These are phyloP conservation scores for Saturnispora mendoncae DNA, from an alignment of 805 yeast genomes.

Conservation along the genomic window DNA sequence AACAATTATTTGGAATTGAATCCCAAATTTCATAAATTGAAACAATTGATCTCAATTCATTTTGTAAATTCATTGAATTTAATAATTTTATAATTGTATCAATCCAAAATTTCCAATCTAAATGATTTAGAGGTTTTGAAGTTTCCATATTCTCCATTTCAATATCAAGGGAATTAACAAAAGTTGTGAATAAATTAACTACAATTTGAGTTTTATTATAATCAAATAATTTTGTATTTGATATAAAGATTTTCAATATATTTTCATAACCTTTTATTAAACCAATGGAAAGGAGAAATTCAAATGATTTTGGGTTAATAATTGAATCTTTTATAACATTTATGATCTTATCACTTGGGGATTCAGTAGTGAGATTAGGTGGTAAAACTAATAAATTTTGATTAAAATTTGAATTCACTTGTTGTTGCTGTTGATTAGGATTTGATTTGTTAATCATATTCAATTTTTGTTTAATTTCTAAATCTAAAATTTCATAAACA, in stretches of 20 bases:
- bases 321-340: slow-evolving; percentile 31
- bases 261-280: slow-evolving; percentile 20
- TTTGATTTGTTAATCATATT: background rate
- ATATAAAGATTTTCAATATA: slow-evolving; percentile 19
- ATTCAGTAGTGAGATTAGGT: slow-evolving; percentile 15
- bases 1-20: slow-evolving; percentile 36
- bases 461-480: slow-evolving; percentile 15
- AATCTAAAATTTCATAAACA: slow-evolving; percentile 32
- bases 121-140: background rate
- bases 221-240: slow-evolving; percentile 21
- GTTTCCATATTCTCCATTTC: slow-evolving; percentile 10
- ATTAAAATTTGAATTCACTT: slow-evolving; percentile 1
- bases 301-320: slow-evolving; percentile 25
- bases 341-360: slow-evolving; percentile 27
- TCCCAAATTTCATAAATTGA: slow-evolving; percentile 71
- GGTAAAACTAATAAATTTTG: slow-evolving; percentile 2
- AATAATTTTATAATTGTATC: slow-evolving; percentile 50
- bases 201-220: slow-evolving; percentile 19
- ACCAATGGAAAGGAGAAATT: slow-evolving; percentile 19
- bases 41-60: slow-evolving; percentile 55
- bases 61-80: slow-evolving; percentile 51
- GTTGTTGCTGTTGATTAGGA: background rate
- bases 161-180: slow-evolving; percentile 18
- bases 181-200: slow-evolving; percentile 20
- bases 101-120: slow-evolving; percentile 78